These are phyloP conservation scores for Gymnopilus junonius DNA, from an alignment of 768 basidiomycete genomes.

Conservation along the genomic window DNA sequence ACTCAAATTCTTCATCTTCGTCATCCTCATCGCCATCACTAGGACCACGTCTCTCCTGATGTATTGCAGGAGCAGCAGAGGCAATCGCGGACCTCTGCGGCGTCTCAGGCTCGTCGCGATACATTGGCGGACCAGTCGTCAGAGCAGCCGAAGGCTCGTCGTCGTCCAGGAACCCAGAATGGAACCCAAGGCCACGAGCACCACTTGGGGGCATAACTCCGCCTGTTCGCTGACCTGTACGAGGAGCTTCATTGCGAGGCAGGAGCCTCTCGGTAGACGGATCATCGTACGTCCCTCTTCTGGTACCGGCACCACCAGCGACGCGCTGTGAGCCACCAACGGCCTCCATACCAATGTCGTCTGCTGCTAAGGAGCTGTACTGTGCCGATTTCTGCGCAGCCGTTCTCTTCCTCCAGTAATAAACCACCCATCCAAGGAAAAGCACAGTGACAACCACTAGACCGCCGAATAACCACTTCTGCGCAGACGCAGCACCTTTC, in stretches of 20 bases:
- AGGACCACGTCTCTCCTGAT: neutral
- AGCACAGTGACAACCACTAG: conserved; percentile 71
- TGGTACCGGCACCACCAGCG: conserved; percentile 39
- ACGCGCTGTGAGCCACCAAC: conserved; percentile 40
- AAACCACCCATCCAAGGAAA: conserved; percentile 62
- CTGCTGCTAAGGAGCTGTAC: conserved; percentile 67
- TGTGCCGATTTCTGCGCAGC: conserved; percentile 40
- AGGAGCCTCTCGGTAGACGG: conserved; percentile 30
- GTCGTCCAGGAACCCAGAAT: conserved; percentile 85
- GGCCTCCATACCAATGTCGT: conserved; percentile 81
- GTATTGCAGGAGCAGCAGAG: neutral
- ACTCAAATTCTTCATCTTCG: neutral
- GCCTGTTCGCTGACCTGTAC: neutral
- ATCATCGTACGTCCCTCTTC: conserved; percentile 91
- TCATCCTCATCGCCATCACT: neutral
- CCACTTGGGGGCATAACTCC: conserved; percentile 31
- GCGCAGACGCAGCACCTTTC: conserved; percentile 65
- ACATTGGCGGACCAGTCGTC: conserved; percentile 30
- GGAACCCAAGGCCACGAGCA: conserved; percentile 55
- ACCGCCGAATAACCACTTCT: conserved; percentile 88
- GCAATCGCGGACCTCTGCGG: neutral
- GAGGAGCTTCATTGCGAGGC: neutral
- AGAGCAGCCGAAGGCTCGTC: conserved; percentile 56
- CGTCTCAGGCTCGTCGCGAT: conserved; percentile 57
- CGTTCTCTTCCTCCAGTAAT: conserved; percentile 74